Base-by-base conservation (phyloP, 2,329 filamentous ascomycete genomes). In the Lasiodiplodia theobromae region DNA sequence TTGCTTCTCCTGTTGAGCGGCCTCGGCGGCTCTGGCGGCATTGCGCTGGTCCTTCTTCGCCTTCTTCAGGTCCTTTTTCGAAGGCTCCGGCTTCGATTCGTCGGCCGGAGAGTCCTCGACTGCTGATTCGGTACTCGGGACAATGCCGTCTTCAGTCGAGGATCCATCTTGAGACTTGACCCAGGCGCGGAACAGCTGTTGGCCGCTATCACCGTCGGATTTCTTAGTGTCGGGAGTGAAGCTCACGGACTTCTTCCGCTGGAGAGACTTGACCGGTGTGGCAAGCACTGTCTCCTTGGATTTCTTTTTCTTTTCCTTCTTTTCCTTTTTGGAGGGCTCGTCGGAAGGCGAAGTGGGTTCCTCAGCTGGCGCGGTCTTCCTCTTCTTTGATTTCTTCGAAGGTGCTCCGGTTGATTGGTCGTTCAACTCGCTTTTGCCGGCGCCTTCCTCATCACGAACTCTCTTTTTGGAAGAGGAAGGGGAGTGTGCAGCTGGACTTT, bases 181-280 rank as follows among this genome's bases (percentile, higher is more conserved):
- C 85, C 85, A 87, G 68, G 82, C 78, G 70, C 84, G 83, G 77
- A 86, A 86, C 47, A 86, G 77, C 58, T 83, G 80, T 69, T 84
- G 83, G 60, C 82, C 83, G 67, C 83, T 87, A 69, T 85, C 83
- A 23, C 85, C 87, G 76, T 90, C 87, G 56, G 84, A 78, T 7
- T 77, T 79, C 74, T 91, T 90, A 3, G 88, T 89, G 63, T 89
- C 88, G 8, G 86, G 82, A 1, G 88, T 86, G 75, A 92, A 91
- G 1, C 87, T 86, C 10, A 92, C 89, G 4, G 86, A 88, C 75
- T 91, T 90, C 70, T 81, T 81, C 49, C 75, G 75, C 28, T 52
- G 66, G 47, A 63, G 60, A 5, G 23, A 52, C 47, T 34, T 68
- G 66, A 56, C 57, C n/a, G 54, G 62, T 5, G 68, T 67, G 28